Evolutionary conservation across 805 yeast genomes (phyloP).

Genomic region (Yamadazyma nakazawae): DNA sequence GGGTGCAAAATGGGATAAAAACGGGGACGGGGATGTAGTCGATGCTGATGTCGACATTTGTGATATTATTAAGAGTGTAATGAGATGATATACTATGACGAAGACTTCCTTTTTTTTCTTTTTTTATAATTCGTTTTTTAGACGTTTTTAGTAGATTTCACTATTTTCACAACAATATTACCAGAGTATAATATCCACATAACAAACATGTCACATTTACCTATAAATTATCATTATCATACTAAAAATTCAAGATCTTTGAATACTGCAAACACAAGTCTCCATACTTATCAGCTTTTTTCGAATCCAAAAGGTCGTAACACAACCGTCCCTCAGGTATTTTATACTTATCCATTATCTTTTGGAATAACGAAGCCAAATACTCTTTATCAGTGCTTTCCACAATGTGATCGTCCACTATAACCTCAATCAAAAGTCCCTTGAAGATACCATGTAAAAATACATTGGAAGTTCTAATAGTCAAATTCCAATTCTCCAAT

Average conservation of each 20-base stretch:
- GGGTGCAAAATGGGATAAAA: not conserved
- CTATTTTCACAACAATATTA: not conserved
- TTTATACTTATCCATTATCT: slow-evolving; percentile 28
- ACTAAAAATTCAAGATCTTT: slow-evolving; percentile 36
- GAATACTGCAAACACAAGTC: slow-evolving; percentile 43
- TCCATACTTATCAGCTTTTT: slow-evolving; percentile 29
- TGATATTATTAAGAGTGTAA: too few species aligned
- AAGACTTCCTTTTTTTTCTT: too few species aligned
- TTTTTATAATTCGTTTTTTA: too few species aligned
- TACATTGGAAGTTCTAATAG: slow-evolving; percentile 64
- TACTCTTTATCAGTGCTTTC: slow-evolving; percentile 14
- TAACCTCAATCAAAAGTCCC: slow-evolving; percentile 64
- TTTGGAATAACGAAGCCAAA: slow-evolving; percentile 21
- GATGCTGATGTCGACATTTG: too few species aligned
- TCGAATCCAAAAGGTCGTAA: slow-evolving; percentile 26
- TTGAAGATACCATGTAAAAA: slow-evolving; percentile 72
- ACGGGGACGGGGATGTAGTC: too few species aligned
- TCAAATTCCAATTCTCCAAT: slow-evolving; percentile 49
- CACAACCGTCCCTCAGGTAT: slow-evolving; percentile 41
- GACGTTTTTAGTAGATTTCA: not conserved
- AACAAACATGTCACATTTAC: not conserved
- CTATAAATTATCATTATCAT: not conserved
- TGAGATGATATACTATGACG: too few species aligned
- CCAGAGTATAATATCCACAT: not conserved
- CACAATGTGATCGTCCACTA: slow-evolving; percentile 22